A percentile compares a stretch with the other conserved stretches of the same genome.
phyloP scores from a whole-genome alignment of 805 yeast species.

The Candida insectorum region DNA sequence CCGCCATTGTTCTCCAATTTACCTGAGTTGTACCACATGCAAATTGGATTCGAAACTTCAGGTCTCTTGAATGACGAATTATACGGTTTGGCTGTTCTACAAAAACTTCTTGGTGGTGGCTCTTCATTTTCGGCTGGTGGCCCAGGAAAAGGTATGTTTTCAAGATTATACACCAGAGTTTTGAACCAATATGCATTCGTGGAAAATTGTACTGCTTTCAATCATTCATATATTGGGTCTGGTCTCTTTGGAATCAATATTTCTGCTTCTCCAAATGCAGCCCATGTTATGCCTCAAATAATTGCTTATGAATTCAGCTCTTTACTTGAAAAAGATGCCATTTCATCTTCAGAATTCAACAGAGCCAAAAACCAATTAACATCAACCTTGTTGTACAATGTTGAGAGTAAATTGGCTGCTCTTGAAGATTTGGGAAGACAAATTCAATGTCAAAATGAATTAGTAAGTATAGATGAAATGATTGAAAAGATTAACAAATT shows the following conservation, averaged over 20 bases:
- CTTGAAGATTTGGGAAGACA: constrained; percentile 96
- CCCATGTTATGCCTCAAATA: constrained; percentile 77
- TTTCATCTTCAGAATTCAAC: constrained; percentile 68
- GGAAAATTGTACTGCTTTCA: constrained; percentile 84
- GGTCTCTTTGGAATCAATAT: constrained; percentile 90
- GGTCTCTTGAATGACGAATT: constrained; percentile 82
- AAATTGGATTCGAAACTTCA: constrained; percentile 84
- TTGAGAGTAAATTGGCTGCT: constrained; percentile 90
- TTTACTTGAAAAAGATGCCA: constrained; percentile 37
- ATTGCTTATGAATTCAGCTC: constrained; percentile 47
- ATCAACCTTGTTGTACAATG: constrained; percentile 84
- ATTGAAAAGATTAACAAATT: constrained; percentile 68
- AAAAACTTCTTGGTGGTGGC: constrained; percentile 92
- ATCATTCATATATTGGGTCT: constrained; percentile 84
- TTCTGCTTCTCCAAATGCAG: constrained; percentile 82
- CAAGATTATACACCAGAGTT: constrained; percentile 86
- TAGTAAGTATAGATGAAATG: constrained; percentile 78
- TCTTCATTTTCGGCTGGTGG: constrained; percentile 98
- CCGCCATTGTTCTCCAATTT: constrained; percentile 43
- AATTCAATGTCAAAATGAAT: constrained; percentile 75
- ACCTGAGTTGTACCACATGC: constrained; percentile 81
- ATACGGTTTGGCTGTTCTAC: constrained; percentile 86
- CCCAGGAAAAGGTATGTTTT: constrained; percentile 98
- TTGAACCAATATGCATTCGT: constrained; percentile 88
- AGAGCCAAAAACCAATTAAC: constrained; percentile 92